These are phyloP conservation scores for Cyclostephanos tholiformis DNA, from an alignment of 108 stramenopile genomes.

Conservation along the genomic window DNA sequence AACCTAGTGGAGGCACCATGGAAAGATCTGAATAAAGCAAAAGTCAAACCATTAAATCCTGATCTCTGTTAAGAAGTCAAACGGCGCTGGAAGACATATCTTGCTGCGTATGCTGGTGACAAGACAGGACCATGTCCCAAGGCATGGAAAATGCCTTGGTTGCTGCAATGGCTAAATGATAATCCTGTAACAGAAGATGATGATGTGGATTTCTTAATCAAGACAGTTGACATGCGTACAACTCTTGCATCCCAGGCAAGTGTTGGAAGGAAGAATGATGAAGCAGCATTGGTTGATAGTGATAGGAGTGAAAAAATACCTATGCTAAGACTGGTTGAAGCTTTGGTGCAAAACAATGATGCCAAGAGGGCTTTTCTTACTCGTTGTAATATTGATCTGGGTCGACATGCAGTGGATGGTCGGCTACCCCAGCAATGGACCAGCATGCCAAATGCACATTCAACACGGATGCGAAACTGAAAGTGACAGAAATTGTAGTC, in stretches of 20 bases:
- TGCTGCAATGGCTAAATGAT: background rate
- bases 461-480: constrained; percentile 26
- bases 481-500: constrained; percentile 29
- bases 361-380: background rate
- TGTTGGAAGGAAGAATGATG: background rate
- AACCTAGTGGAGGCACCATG: background rate
- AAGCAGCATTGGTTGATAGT: background rate
- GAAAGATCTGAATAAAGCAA: background rate
- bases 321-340: background rate
- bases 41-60: background rate
- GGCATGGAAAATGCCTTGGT: background rate
- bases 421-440: constrained; percentile 25
- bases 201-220: background rate
- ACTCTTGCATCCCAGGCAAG: background rate
- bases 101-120: background rate
- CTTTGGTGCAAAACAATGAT: background rate
- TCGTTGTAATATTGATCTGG: background rate
- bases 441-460: constrained; percentile 41
- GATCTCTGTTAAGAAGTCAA: background rate
- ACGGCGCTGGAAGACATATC: background rate
- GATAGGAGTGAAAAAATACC: background rate
- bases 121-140: background rate
- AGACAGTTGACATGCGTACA: background rate
- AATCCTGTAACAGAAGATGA: background rate
- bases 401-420: background rate